Percentiles rank a stretch among this genome's conserved stretches.
Conservation (phyloP, 257 asterid species). For the Solanum boliviense region DNA sequence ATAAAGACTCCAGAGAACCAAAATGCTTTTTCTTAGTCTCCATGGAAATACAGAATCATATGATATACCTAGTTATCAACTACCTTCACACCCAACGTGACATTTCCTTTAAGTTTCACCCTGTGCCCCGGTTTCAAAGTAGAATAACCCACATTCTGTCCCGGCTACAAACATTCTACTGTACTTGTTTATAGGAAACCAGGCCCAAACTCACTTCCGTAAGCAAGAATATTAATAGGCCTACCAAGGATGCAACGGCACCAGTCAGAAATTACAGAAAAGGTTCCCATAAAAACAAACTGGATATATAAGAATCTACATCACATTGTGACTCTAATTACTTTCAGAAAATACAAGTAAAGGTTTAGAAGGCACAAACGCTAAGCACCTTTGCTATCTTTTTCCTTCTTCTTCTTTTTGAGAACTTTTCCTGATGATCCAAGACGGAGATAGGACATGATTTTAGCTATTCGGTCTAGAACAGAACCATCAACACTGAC, state of each 20-base stretch:
- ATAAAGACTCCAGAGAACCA: neutral
- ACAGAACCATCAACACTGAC: constrained; percentile 96
- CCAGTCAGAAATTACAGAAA: neutral
- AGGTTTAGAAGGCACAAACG: neutral
- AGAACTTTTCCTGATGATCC: constrained; percentile 99
- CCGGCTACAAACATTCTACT: neutral
- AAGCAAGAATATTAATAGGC: neutral
- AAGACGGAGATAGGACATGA: constrained; percentile 96
- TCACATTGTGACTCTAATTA: neutral
- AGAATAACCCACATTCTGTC: neutral
- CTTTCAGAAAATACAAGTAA: neutral
- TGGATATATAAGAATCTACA: neutral
- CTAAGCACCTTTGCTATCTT: constrained; percentile 62
- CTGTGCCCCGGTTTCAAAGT: neutral
- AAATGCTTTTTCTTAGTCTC: neutral
- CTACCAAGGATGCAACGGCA: neutral
- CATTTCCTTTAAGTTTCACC: neutral
- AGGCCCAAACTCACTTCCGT: neutral
- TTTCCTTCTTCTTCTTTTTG: constrained; percentile 96
- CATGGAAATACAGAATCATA: neutral
- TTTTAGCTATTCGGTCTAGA: constrained; percentile 88
- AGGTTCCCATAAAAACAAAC: neutral
- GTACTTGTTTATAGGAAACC: neutral
- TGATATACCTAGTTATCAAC: neutral
- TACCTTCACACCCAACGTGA: neutral